These are phyloP conservation scores for Camellia japonica DNA, from an alignment of 148 eudicot genomes.

Conservation along the genomic window DNA sequence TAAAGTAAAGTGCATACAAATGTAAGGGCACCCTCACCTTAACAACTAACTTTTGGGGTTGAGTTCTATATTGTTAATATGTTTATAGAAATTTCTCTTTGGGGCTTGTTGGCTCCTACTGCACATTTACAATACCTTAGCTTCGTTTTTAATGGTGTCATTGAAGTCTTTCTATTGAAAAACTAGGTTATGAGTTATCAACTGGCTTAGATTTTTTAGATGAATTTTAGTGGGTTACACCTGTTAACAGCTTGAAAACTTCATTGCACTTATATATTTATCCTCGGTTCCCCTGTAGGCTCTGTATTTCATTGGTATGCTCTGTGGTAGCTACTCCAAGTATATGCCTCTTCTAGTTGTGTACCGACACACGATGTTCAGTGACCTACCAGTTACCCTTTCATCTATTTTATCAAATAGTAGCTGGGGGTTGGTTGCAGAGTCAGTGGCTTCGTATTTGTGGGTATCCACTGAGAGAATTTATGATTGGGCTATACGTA, in stretches of 20 bases:
- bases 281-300: constrained; percentile 41
- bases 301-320: constrained; percentile 59
- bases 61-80: too few species aligned
- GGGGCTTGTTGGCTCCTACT: neutral
- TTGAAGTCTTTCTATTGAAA: neutral
- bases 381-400: constrained; percentile 75
- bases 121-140: neutral
- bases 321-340: constrained; percentile 66
- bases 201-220: neutral
- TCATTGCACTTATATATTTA: neutral
- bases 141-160: neutral
- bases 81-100: neutral
- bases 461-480: constrained; percentile 59
- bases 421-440: constrained; percentile 49
- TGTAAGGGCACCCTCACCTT: too few species aligned
- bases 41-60: too few species aligned
- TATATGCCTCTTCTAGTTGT: constrained; percentile 75
- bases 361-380: constrained; percentile 45
- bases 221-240: neutral
- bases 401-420: constrained; percentile 50
- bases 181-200: neutral
- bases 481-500: constrained; percentile 40
- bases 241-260: neutral
- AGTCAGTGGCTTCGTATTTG: constrained; percentile 49
- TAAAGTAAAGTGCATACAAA: too few species aligned